A percentile compares a stretch with the other conserved stretches of the same genome.
phyloP scores from a whole-genome alignment of 768 basidiomycete genomes.

The Phallus indusiatus region DNA sequence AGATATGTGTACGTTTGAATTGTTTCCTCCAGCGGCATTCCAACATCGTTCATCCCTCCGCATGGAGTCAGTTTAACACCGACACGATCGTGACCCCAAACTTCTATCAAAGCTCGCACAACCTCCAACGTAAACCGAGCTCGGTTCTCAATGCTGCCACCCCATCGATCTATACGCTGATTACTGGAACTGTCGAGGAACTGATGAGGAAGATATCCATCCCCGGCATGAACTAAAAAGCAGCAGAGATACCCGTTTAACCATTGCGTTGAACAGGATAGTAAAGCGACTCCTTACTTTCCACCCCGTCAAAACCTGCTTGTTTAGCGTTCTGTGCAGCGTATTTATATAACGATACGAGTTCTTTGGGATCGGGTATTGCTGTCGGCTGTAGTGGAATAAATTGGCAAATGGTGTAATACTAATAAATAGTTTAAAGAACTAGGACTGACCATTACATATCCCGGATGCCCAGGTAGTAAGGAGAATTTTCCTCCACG shows the following conservation, averaged over 20 bases:
- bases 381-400: slow-evolving; percentile 17
- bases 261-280: neutral
- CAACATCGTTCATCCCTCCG: slow-evolving; percentile 18
- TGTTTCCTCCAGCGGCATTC: slow-evolving; percentile 7
- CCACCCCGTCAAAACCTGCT: slow-evolving; percentile 27
- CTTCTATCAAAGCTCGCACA: slow-evolving; percentile 19
- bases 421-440: neutral
- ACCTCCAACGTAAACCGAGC: slow-evolving; percentile 24
- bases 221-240: slow-evolving; percentile 10
- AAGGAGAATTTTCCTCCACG: slow-evolving; percentile 32
- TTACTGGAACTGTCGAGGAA: slow-evolving; percentile 26
- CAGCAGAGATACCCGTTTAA: neutral
- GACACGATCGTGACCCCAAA: slow-evolving; percentile 18
- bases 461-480: slow-evolving; percentile 29
- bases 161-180: slow-evolving; percentile 27
- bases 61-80: slow-evolving; percentile 23
- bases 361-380: slow-evolving; percentile 22
- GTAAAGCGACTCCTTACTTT: slow-evolving; percentile 12
- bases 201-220: slow-evolving; percentile 22
- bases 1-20: slow-evolving; percentile 5
- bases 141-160: slow-evolving; percentile 27
- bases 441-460: slow-evolving; percentile 27
- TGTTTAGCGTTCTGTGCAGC: slow-evolving; percentile 27
- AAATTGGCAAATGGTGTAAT: neutral
- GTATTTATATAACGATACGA: slow-evolving; percentile 22